Conservation (phyloP, 1,139 yeast species). For the Hanseniaspora uvarum region DNA sequence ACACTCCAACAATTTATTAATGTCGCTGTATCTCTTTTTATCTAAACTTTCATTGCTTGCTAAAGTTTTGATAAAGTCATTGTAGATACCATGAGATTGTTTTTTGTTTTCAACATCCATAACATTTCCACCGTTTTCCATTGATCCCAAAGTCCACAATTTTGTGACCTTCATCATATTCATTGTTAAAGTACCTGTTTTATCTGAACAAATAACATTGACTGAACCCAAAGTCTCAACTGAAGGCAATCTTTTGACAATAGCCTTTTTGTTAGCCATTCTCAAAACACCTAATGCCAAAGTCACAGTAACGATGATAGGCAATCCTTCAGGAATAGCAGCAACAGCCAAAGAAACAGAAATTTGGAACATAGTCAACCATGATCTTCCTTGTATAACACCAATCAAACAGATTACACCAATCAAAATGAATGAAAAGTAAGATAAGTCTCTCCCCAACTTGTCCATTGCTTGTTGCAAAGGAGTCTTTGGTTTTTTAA, state of each 20-base stretch:
- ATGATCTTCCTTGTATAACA: slow-evolving; percentile 74
- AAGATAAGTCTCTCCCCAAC: slow-evolving; percentile 77
- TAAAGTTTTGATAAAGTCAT: slow-evolving; percentile 15
- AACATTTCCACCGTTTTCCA: slow-evolving; percentile 41
- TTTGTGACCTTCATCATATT: slow-evolving; percentile 89
- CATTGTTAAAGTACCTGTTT: slow-evolving; percentile 89
- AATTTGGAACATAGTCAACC: slow-evolving; percentile 96
- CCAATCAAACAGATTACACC: slow-evolving; percentile 83
- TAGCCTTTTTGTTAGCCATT: slow-evolving; percentile 89
- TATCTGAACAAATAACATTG: slow-evolving; percentile 88
- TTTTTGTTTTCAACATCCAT: slow-evolving; percentile 36
- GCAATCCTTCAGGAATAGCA: slow-evolving; percentile 95
- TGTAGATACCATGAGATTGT: slow-evolving; percentile 29
- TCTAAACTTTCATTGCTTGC: slow-evolving; percentile 23
- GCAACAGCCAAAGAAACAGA: slow-evolving; percentile 95
- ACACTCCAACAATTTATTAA: slow-evolving; percentile 49
- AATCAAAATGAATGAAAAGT: slow-evolving; percentile 72
- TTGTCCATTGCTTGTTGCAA: slow-evolving; percentile 89
- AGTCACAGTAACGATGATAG: slow-evolving; percentile 92
- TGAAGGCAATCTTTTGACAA: slow-evolving; percentile 83
- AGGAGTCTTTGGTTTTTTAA: slow-evolving; percentile 94
- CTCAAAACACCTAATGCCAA: slow-evolving; percentile 87
- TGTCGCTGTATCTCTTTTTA: slow-evolving; percentile 39
- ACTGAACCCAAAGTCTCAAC: slow-evolving; percentile 95
- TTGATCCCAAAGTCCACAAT: slow-evolving; percentile 61